A percentile compares a stretch with the other conserved stretches of the same genome.
Evolutionary conservation across 1,139 yeast genomes (phyloP).

Genomic region (Pichia cactophila): DNA sequence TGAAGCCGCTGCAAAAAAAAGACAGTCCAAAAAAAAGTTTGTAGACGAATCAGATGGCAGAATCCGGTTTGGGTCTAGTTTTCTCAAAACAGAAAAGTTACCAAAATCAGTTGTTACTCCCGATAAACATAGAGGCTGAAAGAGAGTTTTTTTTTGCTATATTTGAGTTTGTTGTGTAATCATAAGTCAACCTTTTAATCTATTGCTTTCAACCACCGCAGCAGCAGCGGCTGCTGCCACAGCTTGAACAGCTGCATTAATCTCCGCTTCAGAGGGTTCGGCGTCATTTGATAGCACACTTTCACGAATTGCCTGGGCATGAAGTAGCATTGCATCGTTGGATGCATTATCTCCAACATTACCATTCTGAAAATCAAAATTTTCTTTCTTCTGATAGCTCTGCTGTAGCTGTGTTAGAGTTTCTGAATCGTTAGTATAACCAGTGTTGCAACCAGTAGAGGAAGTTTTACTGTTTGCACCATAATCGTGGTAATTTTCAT

Average conservation of each 20-base stretch:
- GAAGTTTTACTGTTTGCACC: neutral
- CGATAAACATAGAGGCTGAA: neutral
- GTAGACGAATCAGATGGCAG: neutral
- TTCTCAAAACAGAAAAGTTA: constrained; percentile 3
- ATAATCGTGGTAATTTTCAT: too few species aligned
- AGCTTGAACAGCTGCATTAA: constrained; percentile 16
- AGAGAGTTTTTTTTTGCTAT: neutral
- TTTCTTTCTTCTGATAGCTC: neutral
- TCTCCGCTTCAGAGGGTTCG: constrained; percentile 13
- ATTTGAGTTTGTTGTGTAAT: neutral
- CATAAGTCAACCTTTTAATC: neutral
- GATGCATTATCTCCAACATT: neutral
- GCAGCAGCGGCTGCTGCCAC: constrained; percentile 13
- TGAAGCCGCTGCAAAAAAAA: neutral
- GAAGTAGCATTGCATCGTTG: constrained; percentile 10
- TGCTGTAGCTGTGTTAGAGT: neutral
- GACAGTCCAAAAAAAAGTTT: neutral
- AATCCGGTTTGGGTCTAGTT: constrained; percentile 6
- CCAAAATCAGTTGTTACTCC: neutral
- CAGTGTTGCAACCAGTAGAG: neutral
- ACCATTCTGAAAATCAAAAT: neutral
- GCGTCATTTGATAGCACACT: constrained; percentile 5
- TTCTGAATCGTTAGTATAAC: neutral
- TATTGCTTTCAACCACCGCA: constrained; percentile 3
- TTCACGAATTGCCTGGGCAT: constrained; percentile 11